A percentile compares a stretch with the other conserved stretches of the same genome.
These are phyloP conservation scores for Dacryopinax primogenitus DNA, from an alignment of 768 basidiomycete species.

Conservation along the genomic window DNA sequence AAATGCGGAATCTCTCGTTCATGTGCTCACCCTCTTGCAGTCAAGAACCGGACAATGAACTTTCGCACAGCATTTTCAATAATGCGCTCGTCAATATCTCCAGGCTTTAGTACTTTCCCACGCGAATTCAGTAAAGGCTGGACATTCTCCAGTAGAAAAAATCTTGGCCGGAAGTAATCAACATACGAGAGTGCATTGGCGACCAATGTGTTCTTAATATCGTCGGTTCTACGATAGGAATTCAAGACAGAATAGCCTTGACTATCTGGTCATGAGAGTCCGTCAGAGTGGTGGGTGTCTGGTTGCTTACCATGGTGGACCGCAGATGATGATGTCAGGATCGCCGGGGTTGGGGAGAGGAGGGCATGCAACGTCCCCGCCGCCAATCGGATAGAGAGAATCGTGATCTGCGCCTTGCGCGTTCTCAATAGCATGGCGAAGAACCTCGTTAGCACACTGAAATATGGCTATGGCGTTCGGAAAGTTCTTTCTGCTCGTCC, in stretches of 20 bases:
- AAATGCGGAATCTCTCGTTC: neutral
- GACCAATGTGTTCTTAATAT: slow-evolving; percentile 30
- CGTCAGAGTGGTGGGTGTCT: neutral
- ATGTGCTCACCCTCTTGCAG: slow-evolving; percentile 48
- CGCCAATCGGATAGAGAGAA: slow-evolving; percentile 12
- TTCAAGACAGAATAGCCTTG: slow-evolving; percentile 64
- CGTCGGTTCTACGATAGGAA: slow-evolving; percentile 54
- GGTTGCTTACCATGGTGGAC: slow-evolving; percentile 59
- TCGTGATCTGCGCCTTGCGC: slow-evolving; percentile 27
- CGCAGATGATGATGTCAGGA: slow-evolving; percentile 50
- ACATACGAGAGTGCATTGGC: slow-evolving; percentile 45
- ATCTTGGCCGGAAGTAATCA: slow-evolving; percentile 35
- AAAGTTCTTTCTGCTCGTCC: slow-evolving; percentile 37
- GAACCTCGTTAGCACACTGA: slow-evolving; percentile 53
- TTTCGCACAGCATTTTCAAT: slow-evolving; percentile 65
- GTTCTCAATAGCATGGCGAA: slow-evolving; percentile 45
- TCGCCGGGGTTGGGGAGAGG: slow-evolving; percentile 35
- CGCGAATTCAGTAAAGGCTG: slow-evolving; percentile 25
- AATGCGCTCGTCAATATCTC: slow-evolving; percentile 45
- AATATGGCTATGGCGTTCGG: slow-evolving; percentile 46
- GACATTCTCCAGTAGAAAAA: slow-evolving; percentile 43
- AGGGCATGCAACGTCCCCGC: slow-evolving; percentile 3
- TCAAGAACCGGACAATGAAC: slow-evolving; percentile 44
- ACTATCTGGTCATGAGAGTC: slow-evolving; percentile 29
- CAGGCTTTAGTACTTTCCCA: slow-evolving; percentile 32